Conservation (phyloP, 2,329 filamentous ascomycete genomes). For the Volutella citrinella region DNA sequence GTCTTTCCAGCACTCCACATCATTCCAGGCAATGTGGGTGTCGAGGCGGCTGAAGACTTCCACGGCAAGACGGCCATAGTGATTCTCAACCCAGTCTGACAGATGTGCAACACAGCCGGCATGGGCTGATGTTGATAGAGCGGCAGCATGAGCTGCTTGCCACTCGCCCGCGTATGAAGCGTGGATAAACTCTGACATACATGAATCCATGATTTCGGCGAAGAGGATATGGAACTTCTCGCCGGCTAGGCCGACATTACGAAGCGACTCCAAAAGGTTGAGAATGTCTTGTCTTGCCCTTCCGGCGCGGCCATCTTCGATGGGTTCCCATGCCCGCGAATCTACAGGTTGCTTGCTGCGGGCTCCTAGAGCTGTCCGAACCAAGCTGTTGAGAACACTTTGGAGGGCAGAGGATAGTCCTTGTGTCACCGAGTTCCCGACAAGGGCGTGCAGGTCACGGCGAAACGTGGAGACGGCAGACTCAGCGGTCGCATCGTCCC, state of each 20-base stretch:
- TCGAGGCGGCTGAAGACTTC: constrained; percentile 54
- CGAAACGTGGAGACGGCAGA: constrained; percentile 49
- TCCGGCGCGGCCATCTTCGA: constrained; percentile 29
- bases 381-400: constrained; percentile 51
- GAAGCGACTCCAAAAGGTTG: constrained; percentile 55
- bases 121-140: no score
- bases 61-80: constrained; percentile 62
- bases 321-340: constrained; percentile 9
- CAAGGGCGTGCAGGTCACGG: constrained; percentile 61
- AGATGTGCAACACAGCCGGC: constrained; percentile 59
- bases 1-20: constrained; percentile 68
- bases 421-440: constrained; percentile 59
- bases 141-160: constrained; percentile 28
- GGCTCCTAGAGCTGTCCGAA: constrained; percentile 45
- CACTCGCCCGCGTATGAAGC: constrained; percentile 64
- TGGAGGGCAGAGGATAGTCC: constrained; percentile 53
- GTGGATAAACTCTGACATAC: constrained; percentile 62
- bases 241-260: constrained; percentile 65
- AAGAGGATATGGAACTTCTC: constrained; percentile 69
- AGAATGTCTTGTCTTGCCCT: constrained; percentile 50
- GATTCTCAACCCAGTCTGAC: constrained; percentile 64
- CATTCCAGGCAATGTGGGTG: constrained; percentile 45
- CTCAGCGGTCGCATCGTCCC: constrained; percentile 33
- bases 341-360: constrained; percentile 13
- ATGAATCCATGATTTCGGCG: constrained; percentile 65